A percentile compares a stretch with the other conserved stretches of the same genome.
Conservation (phyloP, 176 grass and related monocot genomes). For the Zea luxurians region DNA sequence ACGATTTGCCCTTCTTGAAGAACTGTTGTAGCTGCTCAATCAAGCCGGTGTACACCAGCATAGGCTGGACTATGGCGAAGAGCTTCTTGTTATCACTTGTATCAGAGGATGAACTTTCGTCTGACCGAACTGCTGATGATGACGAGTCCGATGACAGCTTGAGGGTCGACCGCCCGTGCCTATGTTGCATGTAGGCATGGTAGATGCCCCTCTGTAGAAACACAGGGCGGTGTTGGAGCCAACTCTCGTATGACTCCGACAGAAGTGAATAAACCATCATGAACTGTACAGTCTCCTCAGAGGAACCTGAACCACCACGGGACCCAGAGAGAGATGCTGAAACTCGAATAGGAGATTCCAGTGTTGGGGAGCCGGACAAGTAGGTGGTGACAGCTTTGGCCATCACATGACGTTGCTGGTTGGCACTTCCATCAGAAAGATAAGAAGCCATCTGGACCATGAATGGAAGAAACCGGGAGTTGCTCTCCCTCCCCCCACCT, state of each 20-base stretch:
- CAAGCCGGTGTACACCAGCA: constrained; percentile 90
- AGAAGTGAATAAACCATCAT: constrained; percentile 98
- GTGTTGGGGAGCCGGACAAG: constrained; percentile 51
- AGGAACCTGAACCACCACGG: constrained; percentile 49
- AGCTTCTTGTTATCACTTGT: constrained; percentile 54
- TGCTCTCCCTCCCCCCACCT: constrained; percentile 94
- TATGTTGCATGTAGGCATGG: constrained; percentile 92
- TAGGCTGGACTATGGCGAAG: constrained; percentile 69
- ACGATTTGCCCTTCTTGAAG: constrained; percentile 74
- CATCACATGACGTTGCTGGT: constrained; percentile 67
- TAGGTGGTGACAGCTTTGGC: constrained; percentile 64
- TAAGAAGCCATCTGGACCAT: constrained; percentile 95
- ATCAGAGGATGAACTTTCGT: constrained; percentile 70
- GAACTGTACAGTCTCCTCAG: constrained; percentile 87
- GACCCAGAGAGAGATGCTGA: constrained; percentile 46
- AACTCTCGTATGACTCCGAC: constrained; percentile 88
- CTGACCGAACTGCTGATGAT: constrained; percentile 28
- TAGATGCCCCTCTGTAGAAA: constrained; percentile 91
- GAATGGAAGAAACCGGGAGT: constrained; percentile 87
- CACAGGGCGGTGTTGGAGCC: constrained; percentile 68
- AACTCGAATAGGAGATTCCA: constrained; percentile 41
- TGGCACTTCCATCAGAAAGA: constrained; percentile 69
- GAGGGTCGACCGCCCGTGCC: constrained; percentile 58
- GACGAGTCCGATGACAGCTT: constrained; percentile 44
- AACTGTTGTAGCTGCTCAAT: constrained; percentile 88